Conservation (phyloP, 129 eudicot species). For the Erigeron canadensis region DNA sequence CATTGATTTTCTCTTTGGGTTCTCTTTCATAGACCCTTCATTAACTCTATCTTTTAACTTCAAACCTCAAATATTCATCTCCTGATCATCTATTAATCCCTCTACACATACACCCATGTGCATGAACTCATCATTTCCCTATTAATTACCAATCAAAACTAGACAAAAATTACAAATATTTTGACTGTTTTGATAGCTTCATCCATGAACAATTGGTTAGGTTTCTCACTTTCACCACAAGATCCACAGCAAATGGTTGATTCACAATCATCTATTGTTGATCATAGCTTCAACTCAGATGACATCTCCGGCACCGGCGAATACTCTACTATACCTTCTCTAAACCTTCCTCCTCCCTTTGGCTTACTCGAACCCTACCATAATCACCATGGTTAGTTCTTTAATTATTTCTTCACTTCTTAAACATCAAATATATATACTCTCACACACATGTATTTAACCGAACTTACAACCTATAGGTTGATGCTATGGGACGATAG, state of each 20-base stretch:
- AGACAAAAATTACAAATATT: neutral
- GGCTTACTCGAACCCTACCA: constrained; percentile 53
- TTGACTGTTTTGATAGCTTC: constrained; percentile 29
- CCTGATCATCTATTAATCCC: constrained; percentile 24
- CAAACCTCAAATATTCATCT: constrained; percentile 26
- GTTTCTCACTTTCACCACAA: constrained; percentile 69
- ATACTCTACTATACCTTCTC: constrained; percentile 55
- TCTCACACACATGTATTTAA: neutral
- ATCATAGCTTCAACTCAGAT: constrained; percentile 45
- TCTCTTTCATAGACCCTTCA: constrained; percentile 36
- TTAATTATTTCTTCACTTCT: neutral
- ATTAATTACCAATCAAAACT: constrained; percentile 28
- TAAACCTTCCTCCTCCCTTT: constrained; percentile 60
- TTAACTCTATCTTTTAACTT: constrained; percentile 26
- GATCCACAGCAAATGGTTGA: constrained; percentile 43
- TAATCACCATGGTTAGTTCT: constrained; percentile 54
- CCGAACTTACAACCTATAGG: neutral
- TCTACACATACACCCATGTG: constrained; percentile 27
- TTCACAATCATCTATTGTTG: constrained; percentile 33
- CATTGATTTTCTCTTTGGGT: constrained; percentile 31
- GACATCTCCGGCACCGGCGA: constrained; percentile 45
- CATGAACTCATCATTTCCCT: constrained; percentile 28
- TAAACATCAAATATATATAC: neutral
- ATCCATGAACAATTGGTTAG: constrained; percentile 86
- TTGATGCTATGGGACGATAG: neutral